A percentile compares a stretch with the other conserved stretches of the same genome.
These are phyloP conservation scores for Blumeria hordei DNA, from an alignment of 2,329 filamentous ascomycete species.

Conservation along the genomic window DNA sequence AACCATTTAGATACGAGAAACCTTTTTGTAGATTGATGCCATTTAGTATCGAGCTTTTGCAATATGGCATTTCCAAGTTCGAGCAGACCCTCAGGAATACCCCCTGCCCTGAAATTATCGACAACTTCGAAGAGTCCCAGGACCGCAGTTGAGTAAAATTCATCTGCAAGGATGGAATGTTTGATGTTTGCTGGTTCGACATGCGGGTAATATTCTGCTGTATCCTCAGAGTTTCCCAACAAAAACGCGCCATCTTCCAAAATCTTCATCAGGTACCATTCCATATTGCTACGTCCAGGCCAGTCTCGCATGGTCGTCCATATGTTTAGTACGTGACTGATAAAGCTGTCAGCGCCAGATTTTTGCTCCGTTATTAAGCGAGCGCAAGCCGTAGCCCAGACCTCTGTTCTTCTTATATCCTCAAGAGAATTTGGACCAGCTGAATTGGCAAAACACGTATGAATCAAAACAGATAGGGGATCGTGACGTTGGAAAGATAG, in stretches of 20 bases:
- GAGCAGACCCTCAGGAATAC: constrained; percentile 66
- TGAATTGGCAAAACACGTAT: constrained; percentile 75
- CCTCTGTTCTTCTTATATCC: constrained; percentile 52
- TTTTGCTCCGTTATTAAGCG: constrained; percentile 58
- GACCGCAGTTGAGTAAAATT: constrained; percentile 70
- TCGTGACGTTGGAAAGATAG: constrained; percentile 78
- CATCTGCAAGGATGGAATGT: constrained; percentile 59
- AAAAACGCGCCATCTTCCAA: constrained; percentile 82
- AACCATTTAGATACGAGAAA: constrained; percentile 84
- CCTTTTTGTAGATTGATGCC: constrained; percentile 49
- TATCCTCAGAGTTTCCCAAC: constrained; percentile 62
- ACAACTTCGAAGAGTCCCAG: constrained; percentile 64
- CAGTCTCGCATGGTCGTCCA: constrained; percentile 76
- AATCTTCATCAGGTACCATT: constrained; percentile 86
- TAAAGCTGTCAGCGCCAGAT: constrained; percentile 52
- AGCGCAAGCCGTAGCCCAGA: constrained; percentile 76
- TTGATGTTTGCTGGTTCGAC: constrained; percentile 50
- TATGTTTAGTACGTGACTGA: constrained; percentile 64
- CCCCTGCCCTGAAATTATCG: constrained; percentile 60
- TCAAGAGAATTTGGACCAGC: constrained; percentile 61
- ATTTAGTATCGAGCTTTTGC: constrained; percentile 46
- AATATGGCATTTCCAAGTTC: constrained; percentile 70
- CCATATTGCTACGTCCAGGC: constrained; percentile 72
- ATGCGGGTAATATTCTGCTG: constrained; percentile 46
- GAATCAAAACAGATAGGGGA: constrained; percentile 60